Base-by-base conservation (phyloP, 345 rosid genomes). In the Mangifera indica region DNA sequence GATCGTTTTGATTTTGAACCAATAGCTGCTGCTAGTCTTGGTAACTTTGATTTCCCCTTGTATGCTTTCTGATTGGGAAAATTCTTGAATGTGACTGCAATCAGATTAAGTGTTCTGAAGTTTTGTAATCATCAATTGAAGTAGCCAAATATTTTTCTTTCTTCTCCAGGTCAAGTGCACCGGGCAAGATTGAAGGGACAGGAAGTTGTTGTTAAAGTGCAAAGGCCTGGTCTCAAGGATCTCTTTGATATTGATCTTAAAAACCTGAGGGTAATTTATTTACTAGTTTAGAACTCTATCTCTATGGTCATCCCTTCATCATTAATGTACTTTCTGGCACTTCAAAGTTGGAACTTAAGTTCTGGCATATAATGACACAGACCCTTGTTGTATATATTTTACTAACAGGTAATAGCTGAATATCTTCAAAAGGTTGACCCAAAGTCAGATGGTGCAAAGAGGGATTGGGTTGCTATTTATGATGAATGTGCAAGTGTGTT, bases 381-480 rank as follows among this genome's bases (percentile, higher is more conserved):
- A n/a, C 44, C 4, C 2, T 62, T 67, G 10, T 55, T 56, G 10
- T 5, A 13, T 46, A 51, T 24, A 13, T 73, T 48, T 46, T 59
- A 40, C 46, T 81, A 79, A 42, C 78, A 94, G 99, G 97, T 92
- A 69, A 89, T 95, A 63, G 97, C 99, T 51, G 97, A 92, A 81
- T 95, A 92, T 79, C 98, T 95, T 74, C 99, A 95, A 77, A 95
- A 92, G 86, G 18, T 95, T 66, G 99, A 95, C 74, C 99, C 99
- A 56, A 92, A 95, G 81, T 95, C 99, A 51, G 99, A 95, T 85
- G 99, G 99, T 48, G 99, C 99, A 52, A 95, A 92, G 86, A 91
- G 99, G 81, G 99, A 95, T 64, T 95, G 99, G 98, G 98, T 95
- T 86, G 97, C 99, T 20, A 95, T 95, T 60, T 95, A 95, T 78